These are phyloP conservation scores for Candida fluviatilis DNA, from an alignment of 805 yeast genomes.

Conservation along the genomic window DNA sequence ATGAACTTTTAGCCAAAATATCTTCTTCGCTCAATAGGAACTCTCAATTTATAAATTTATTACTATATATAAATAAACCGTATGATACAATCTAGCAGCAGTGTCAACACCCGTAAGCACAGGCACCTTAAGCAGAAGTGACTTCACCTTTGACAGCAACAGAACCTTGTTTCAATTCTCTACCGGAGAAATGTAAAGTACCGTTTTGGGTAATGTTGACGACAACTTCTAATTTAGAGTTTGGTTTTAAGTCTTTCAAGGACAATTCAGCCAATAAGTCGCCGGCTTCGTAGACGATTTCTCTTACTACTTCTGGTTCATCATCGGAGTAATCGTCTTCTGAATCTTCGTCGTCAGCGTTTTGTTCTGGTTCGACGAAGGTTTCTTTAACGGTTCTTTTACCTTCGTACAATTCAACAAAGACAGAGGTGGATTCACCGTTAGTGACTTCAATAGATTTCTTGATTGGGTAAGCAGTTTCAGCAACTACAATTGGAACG, in stretches of 20 bases:
- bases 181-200: constrained; percentile 58
- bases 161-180: constrained; percentile 59
- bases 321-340: constrained; percentile 58
- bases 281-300: constrained; percentile 70
- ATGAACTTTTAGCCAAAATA: too few species aligned
- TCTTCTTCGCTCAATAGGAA: too few species aligned
- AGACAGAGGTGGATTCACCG: constrained; percentile 53
- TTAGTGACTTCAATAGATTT: constrained; percentile 63
- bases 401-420: constrained; percentile 79
- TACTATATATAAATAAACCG: background rate
- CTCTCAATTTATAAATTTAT: too few species aligned
- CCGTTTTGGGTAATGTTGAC: constrained; percentile 65
- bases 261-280: constrained; percentile 74
- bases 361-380: constrained; percentile 63
- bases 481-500: constrained; percentile 68
- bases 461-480: constrained; percentile 89
- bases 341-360: constrained; percentile 48
- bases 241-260: constrained; percentile 63
- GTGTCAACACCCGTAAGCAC: too few species aligned
- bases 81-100: constrained; percentile 1
- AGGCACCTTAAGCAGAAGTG: constrained; percentile 12
- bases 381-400: constrained; percentile 80
- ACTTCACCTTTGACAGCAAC: constrained; percentile 55
- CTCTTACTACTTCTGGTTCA: constrained; percentile 84
- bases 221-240: constrained; percentile 63